Conservation (phyloP, 495 filamentous ascomycete genomes). For the Lasiosphaeris hirsuta region DNA sequence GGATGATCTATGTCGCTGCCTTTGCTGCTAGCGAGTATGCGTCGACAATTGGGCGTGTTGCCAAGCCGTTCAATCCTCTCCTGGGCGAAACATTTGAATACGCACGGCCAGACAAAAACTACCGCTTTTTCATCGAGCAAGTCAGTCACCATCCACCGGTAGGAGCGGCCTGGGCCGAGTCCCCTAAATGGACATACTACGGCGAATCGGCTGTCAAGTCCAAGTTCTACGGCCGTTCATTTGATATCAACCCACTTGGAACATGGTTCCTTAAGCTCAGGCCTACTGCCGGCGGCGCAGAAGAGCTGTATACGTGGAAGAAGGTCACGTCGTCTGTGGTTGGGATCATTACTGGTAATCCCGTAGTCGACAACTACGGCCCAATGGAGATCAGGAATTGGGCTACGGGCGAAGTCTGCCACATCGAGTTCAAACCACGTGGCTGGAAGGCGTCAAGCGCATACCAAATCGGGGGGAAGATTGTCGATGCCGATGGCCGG, state of each 20-base stretch:
- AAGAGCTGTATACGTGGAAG: slow-evolving; percentile 98
- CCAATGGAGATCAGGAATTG: slow-evolving; percentile 96
- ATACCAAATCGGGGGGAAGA: slow-evolving; percentile 81
- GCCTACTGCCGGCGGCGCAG: slow-evolving; percentile 65
- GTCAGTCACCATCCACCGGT: slow-evolving; percentile 97
- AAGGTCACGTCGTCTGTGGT: slow-evolving; percentile 98
- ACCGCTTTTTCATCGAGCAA: slow-evolving; percentile 97
- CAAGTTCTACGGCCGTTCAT: slow-evolving; percentile 96
- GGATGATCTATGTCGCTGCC: slow-evolving; percentile 92
- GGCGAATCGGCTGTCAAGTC: slow-evolving; percentile 96
- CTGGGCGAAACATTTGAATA: slow-evolving; percentile 98
- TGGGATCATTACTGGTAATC: slow-evolving; percentile 94
- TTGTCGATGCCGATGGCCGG: slow-evolving; percentile 68
- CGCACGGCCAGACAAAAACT: slow-evolving; percentile 88
- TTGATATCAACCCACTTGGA: slow-evolving; percentile 93
- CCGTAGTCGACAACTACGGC: slow-evolving; percentile 97
- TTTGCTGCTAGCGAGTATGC: slow-evolving; percentile 96
- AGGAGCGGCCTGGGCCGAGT: slow-evolving; percentile 90
- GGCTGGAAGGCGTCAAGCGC: slow-evolving; percentile 93
- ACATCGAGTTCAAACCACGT: slow-evolving; percentile 91
- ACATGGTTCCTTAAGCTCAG: slow-evolving; percentile 95
- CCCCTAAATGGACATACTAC: slow-evolving; percentile 94
- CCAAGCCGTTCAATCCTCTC: slow-evolving; percentile 96
- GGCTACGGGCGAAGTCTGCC: slow-evolving; percentile 86
- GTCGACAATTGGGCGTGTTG: slow-evolving; percentile 92